Evolutionary conservation across 176 grass and related monocot genomes (phyloP).

Genomic region (Saccharum officinarum): DNA sequence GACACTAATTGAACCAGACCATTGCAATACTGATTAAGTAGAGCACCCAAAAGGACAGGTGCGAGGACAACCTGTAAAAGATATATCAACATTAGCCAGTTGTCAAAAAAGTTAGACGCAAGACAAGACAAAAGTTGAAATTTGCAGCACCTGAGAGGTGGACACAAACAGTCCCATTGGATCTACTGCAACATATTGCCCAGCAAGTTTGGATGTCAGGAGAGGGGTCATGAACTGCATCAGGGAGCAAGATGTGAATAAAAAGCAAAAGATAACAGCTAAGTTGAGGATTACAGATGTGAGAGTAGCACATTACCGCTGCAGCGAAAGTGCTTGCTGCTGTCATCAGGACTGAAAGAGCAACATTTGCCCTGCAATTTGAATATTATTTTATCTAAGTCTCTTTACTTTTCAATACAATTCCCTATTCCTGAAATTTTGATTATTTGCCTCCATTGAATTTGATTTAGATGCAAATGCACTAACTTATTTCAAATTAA

Average conservation of each 20-base stretch:
- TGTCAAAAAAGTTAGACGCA: not conserved
- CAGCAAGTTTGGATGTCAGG: conserved; percentile 85
- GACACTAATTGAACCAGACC: conserved; percentile 65
- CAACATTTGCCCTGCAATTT: conserved; percentile 79
- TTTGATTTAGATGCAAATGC: not conserved
- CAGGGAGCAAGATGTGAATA: not conserved
- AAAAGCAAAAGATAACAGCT: not conserved
- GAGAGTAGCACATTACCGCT: conserved; percentile 53
- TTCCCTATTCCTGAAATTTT: not conserved
- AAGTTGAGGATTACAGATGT: conserved; percentile 3
- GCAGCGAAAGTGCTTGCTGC: conserved; percentile 84
- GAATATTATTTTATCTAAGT: not conserved
- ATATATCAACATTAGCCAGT: conserved; percentile 12
- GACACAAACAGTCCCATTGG: conserved; percentile 81
- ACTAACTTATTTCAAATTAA: not conserved
- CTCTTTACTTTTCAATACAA: not conserved
- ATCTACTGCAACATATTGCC: conserved; percentile 89
- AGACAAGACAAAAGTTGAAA: not conserved
- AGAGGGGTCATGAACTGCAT: conserved; percentile 91
- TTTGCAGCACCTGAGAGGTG: conserved; percentile 66
- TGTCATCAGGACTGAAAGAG: conserved; percentile 94
- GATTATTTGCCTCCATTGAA: not conserved
- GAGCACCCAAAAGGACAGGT: conserved; percentile 74
- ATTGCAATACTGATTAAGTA: conserved; percentile 91
- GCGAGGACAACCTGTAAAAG: conserved; percentile 80